Base-by-base conservation (phyloP, 2,329 filamentous ascomycete species). In the Aspergillus arachidicola region DNA sequence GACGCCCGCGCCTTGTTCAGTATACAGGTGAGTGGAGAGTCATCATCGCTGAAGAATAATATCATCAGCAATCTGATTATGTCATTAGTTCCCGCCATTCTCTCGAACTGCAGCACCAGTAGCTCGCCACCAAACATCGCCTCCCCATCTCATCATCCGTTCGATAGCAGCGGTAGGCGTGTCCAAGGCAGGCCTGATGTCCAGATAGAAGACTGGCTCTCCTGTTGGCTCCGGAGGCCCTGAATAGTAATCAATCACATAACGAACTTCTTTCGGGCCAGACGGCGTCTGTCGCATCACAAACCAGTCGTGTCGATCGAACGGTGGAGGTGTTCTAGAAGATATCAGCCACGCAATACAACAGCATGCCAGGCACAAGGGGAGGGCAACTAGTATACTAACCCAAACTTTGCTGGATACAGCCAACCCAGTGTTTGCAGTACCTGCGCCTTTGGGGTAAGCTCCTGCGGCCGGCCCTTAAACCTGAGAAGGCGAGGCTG, bases 251-350 rank as follows among this genome's bases (percentile, higher is more conserved):
- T 99, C 95, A 76, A 99, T 99, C 61, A 99, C 88, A 77, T 99
- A 99, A 72, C 95, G 88, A 53, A 97, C 84, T 81, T 97, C 90
- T 75, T 89, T 90, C 63, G 89, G 76, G 32, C 91, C 92, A 59
- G 89, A 84, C 6, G 83, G 81, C 56, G 86, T 79, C 38, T 90
- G 85, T 66, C 95, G 86, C 68, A 91, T 86, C 48, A 99, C 91
- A 75, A 90, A 98, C 95, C 95, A 99, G 77, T 99, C 95, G 76
- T 99, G 95, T 65, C 95, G 88, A 79, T 99, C 95, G 72, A 99
- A 99, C 1, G 95, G 95, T 12, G 93, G 91, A 59, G 93, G 90
- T 9, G 90, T 89, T 6, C 90, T 92, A 66, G 5, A 19, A 16
- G 11, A 41, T 19, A 23, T 64, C 53, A 65, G 53, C 19, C 28